Evolutionary conservation across 2,329 filamentous ascomycete species (phyloP).

Genomic region (Colletotrichum endophyticum): DNA sequence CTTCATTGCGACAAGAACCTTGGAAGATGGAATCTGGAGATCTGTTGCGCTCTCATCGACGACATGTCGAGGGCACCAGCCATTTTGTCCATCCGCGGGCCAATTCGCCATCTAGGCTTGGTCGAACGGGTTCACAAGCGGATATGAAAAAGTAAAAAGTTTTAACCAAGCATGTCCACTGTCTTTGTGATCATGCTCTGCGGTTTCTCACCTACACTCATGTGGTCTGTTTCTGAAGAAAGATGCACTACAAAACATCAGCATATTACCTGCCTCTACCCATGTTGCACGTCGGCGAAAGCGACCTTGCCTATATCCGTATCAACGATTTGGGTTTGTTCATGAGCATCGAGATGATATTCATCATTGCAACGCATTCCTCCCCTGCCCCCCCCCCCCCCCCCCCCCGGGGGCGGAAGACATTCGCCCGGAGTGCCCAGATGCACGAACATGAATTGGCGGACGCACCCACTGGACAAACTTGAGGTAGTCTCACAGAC

Average conservation of each 20-base stretch:
- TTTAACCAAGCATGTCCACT: not conserved
- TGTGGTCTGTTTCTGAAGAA: not conserved
- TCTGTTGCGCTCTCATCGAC: not conserved
- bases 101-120: not conserved
- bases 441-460: not conserved
- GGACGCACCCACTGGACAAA: not conserved
- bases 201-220: not conserved
- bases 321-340: not conserved
- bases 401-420: too few relatives aligned
- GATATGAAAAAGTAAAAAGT: not conserved
- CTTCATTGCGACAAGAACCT: not conserved
- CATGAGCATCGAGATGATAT: not conserved
- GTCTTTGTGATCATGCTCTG: not conserved
- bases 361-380: not conserved
- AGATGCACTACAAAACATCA: not conserved
- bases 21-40: not conserved
- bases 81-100: not conserved
- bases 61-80: not conserved
- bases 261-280: not conserved
- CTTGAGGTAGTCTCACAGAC: not conserved
- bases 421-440: not conserved
- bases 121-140: not conserved
- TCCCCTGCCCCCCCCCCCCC: too few relatives aligned
- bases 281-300: not conserved
- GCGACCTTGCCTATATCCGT: not conserved